Percentiles rank a stretch among this genome's conserved stretches.
These are phyloP conservation scores for Setaria viridis DNA, from an alignment of 202 grass and related monocot species.

Conservation along the genomic window DNA sequence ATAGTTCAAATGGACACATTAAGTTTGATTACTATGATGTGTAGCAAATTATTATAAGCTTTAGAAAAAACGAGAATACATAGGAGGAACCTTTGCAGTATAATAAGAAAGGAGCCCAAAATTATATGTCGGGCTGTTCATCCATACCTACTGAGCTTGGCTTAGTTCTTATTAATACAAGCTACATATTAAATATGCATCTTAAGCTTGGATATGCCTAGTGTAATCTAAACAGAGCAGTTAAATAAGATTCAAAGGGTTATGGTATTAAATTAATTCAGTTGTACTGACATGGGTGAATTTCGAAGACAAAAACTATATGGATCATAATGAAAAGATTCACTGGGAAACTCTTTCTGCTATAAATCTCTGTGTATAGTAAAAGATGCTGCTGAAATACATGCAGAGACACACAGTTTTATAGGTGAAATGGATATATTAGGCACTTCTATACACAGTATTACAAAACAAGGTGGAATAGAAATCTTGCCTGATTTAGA, in stretches of 20 bases:
- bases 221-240: background rate
- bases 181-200: background rate
- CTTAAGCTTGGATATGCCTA: constrained; percentile 13
- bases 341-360: background rate
- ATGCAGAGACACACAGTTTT: background rate
- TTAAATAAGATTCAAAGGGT: background rate
- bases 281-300: background rate
- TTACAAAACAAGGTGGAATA: constrained; percentile 32
- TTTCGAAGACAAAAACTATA: constrained; percentile 24
- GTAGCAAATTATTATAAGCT: background rate
- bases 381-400: background rate
- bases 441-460: constrained; percentile 12
- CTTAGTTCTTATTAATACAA: background rate
- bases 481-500: constrained; percentile 75
- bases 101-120: constrained; percentile 18
- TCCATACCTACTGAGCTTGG: background rate
- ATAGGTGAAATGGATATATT: background rate
- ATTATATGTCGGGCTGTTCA: background rate
- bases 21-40: constrained; percentile 4
- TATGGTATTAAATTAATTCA: background rate
- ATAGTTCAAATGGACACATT: background rate
- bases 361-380: background rate
- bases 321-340: constrained; percentile 9
- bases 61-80: background rate
- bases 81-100: background rate